phyloP scores from a whole-genome alignment of 495 filamentous ascomycete species.

The Xylaria sp. region DNA sequence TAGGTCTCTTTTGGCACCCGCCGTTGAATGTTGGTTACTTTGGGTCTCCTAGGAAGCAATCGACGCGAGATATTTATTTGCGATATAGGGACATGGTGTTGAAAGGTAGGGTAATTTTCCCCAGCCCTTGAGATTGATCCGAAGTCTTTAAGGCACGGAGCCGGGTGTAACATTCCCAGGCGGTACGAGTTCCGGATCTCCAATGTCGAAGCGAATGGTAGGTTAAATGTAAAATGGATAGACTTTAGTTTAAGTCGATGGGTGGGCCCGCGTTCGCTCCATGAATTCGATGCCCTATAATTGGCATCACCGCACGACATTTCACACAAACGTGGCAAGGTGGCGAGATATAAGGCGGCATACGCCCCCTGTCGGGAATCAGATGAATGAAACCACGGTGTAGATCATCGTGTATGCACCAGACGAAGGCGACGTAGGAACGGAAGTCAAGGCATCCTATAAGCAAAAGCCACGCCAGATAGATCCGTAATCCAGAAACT shows the following conservation, averaged over 20 bases:
- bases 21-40: not conserved
- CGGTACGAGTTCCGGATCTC: not conserved
- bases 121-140: not conserved
- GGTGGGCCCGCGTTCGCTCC: not conserved
- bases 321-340: not conserved
- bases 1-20: not conserved
- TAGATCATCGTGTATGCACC: not conserved
- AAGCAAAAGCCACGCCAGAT: not conserved
- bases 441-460: not conserved
- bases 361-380: not conserved
- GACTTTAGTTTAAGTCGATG: not conserved
- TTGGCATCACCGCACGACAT: not conserved
- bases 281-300: not conserved
- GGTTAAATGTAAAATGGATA: not conserved
- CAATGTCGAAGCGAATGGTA: not conserved
- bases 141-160: not conserved
- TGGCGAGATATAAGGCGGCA: conserved; percentile 5
- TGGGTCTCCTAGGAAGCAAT: not conserved
- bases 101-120: not conserved
- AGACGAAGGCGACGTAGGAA: not conserved
- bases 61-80: not conserved
- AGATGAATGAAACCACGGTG: not conserved
- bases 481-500: not conserved
- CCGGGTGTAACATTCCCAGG: not conserved
- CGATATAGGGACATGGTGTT: not conserved